A percentile compares a stretch with the other conserved stretches of the same genome.
Conservation (phyloP, 208 protist species). For the Trypanosoma avium region DNA sequence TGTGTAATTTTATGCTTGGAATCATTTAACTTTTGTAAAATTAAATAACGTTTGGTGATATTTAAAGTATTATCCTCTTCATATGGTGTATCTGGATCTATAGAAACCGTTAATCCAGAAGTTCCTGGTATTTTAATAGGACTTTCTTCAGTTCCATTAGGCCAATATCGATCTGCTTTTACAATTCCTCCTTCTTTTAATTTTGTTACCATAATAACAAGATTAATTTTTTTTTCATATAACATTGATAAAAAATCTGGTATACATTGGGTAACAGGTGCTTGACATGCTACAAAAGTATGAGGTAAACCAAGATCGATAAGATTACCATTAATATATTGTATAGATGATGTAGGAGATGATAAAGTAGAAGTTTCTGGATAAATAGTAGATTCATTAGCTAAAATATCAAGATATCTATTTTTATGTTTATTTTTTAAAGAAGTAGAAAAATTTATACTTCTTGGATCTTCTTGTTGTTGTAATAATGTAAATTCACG, state of each 20-base stretch:
- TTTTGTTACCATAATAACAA: constrained; percentile 82
- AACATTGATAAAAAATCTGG: constrained; percentile 56
- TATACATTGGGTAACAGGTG: constrained; percentile 58
- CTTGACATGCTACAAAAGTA: constrained; percentile 79
- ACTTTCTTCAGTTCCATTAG: constrained; percentile 20
- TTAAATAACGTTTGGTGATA: constrained; percentile 29
- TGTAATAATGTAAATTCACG: constrained; percentile 54
- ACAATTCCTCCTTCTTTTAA: constrained; percentile 46
- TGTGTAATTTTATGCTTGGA: constrained; percentile 45
- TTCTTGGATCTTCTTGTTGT: constrained; percentile 32
- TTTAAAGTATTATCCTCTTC: constrained; percentile 20
- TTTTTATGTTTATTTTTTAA: constrained; percentile 50
- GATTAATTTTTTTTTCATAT: constrained; percentile 43
- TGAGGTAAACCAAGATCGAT: constrained; percentile 43
- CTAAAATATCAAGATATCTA: constrained; percentile 78
- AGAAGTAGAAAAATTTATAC: constrained; percentile 66
- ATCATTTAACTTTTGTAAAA: constrained; percentile 20
- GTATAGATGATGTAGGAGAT: neutral
- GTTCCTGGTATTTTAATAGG: constrained; percentile 6
- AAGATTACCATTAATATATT: constrained; percentile 75
- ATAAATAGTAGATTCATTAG: constrained; percentile 79
- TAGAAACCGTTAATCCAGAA: constrained; percentile 27
- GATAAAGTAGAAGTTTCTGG: constrained; percentile 18
- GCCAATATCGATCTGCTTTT: constrained; percentile 88
- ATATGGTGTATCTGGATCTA: constrained; percentile 43